phyloP scores from a whole-genome alignment of 768 basidiomycete genomes.

The Ramaria rubella region DNA sequence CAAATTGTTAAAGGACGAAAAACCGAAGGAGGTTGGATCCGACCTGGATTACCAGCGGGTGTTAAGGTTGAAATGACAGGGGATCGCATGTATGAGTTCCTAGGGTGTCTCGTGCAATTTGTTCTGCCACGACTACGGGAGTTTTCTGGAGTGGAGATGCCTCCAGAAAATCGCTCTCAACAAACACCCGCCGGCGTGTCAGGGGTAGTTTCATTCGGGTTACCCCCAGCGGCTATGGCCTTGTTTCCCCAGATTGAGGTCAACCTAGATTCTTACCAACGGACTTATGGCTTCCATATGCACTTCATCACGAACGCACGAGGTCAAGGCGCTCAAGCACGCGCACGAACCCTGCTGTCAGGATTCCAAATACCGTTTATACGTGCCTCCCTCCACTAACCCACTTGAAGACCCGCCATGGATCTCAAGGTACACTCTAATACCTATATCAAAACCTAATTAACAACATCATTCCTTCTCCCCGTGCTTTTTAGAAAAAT shows the following conservation, averaged over 20 bases:
- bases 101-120: slow-evolving; percentile 83
- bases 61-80: slow-evolving; percentile 89
- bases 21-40: slow-evolving; percentile 74
- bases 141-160: slow-evolving; percentile 76
- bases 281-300: slow-evolving; percentile 84
- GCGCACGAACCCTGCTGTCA: slow-evolving; percentile 78
- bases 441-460: no score
- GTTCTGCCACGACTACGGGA: slow-evolving; percentile 92
- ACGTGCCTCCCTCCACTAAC: slow-evolving; percentile 22
- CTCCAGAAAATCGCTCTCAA: slow-evolving; percentile 61
- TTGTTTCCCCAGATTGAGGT: slow-evolving; percentile 96
- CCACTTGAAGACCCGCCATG: no score
- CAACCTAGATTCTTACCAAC: slow-evolving; percentile 85
- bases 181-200: slow-evolving; percentile 72
- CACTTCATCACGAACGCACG: slow-evolving; percentile 86
- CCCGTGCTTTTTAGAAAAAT: no score
- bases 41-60: slow-evolving; percentile 75
- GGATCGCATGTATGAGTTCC: slow-evolving; percentile 91
- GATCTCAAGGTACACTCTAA: no score
- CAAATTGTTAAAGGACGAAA: slow-evolving; percentile 66
- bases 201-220: slow-evolving; percentile 86
- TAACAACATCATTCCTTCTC: no score
- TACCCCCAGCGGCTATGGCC: slow-evolving; percentile 76
- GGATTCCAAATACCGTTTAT: slow-evolving; percentile 90
- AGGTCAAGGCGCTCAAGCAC: slow-evolving; percentile 86